Evolutionary conservation across 352 stramenopile species (phyloP), one percentile per base, ranked within the genome.

Genomic region (Phytophthora cactorum): DNA sequence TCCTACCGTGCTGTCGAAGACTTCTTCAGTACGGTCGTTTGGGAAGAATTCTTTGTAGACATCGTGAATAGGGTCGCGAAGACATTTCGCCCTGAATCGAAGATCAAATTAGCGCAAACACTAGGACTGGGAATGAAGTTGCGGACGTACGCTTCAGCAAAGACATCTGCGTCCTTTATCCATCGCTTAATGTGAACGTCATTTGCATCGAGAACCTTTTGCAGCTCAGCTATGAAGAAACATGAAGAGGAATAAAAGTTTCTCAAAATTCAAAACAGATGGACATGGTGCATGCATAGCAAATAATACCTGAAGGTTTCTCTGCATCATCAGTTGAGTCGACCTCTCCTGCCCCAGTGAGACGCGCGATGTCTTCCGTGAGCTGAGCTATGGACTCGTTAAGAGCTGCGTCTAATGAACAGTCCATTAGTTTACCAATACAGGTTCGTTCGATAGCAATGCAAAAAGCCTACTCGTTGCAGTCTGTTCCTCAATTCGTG

Each of bases 31-130:
- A 10, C 63, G 61, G 4, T 88, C 71, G 51, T 77, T 66, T 31
- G 78, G 66, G 52, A 82, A 84, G 9, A 91, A 65, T 44, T 85
- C 80, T 15, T 68, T 50, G 64, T 87, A 80, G 22, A 91, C 69
- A 22, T 91, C 74, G 8, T 77, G 66, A 27, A 88, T 83, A 0
- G 82, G 82, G 17, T 88, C 79, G 11, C 77, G 82, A 17, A 91
- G 77, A 3, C 45, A 66, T 51, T 82, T 79, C 3, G 89, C 65
- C 5, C 82, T 90, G 41, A n/a, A 50, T 17, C 1, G 43, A 11
- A 52, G 4, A 31, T n/a, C 11, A 5, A 51, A 32, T 63, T 25
- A 68, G 17, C 17, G 12, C 32, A 5, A 12, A 38, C 5, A 32
- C 32, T 29, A 69, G 51, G 15, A 60, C 32, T 27, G 32, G 22